Percentiles rank a stretch among this genome's conserved stretches.
These are phyloP conservation scores for Cyclotella choctawhatcheeana DNA, from an alignment of 108 stramenopile species.

Conservation along the genomic window DNA sequence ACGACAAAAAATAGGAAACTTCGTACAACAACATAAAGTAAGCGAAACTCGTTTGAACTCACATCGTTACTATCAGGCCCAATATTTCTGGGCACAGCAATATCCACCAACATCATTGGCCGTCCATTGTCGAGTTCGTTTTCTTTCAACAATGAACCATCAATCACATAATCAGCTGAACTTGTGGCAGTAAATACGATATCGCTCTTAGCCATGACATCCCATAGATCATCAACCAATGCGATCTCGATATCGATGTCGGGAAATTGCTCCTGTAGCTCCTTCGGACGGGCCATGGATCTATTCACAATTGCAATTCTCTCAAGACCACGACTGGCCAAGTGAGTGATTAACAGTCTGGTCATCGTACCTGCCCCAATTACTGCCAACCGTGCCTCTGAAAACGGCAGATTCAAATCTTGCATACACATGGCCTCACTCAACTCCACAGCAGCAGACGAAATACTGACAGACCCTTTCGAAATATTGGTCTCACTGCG, in stretches of 20 bases:
- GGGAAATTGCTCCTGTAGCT: conserved; percentile 90
- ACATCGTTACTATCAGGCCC: conserved; percentile 86
- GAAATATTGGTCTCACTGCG: conserved; percentile 96
- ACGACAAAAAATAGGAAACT: neutral
- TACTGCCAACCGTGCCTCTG: conserved; percentile 91
- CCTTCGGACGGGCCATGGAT: conserved; percentile 75
- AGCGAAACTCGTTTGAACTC: too few relatives aligned
- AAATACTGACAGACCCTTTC: conserved; percentile 94
- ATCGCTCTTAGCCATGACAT: conserved; percentile 89
- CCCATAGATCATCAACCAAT: conserved; percentile 89
- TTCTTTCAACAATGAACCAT: conserved; percentile 75
- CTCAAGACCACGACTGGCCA: conserved; percentile 93
- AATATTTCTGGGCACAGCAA: conserved; percentile 98
- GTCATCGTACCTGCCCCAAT: conserved; percentile 99
- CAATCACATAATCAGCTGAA: conserved; percentile 83
- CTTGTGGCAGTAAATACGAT: conserved; percentile 97
- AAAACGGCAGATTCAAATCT: conserved; percentile 90
- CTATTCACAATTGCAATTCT: conserved; percentile 97
- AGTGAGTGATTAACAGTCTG: conserved; percentile 93
- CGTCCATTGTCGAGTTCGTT: conserved; percentile 80
- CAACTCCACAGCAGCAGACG: conserved; percentile 96
- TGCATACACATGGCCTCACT: conserved; percentile 73
- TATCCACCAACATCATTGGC: conserved; percentile 96
- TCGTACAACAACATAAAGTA: neutral
- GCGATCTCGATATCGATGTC: conserved; percentile 93